Evolutionary conservation across 495 filamentous ascomycete genomes (phyloP), one percentile per base, ranked within the genome.

Genomic region (Achaetomiella virescens): DNA sequence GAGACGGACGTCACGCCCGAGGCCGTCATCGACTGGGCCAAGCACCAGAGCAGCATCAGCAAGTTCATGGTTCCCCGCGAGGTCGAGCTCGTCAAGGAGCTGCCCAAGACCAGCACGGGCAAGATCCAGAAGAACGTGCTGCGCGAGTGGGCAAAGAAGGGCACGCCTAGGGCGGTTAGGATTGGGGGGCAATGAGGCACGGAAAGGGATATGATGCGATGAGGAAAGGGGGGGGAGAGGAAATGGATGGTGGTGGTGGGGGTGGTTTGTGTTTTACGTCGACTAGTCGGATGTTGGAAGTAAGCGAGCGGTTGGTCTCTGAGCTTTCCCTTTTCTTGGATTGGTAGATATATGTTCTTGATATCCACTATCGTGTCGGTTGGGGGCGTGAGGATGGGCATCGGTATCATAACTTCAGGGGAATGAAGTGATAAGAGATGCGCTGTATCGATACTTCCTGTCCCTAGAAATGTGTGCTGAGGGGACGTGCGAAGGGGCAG

Each of bases 111-210:
- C 24, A 91, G 86, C 64, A 98, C 93, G 2, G 93, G 93, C 24
- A 97, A 98, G 78, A 74, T 98, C 50, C 85, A 88, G 80, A 98
- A 98, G 80, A 97, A 97, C 68, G 83, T 96, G 38, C 65, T 98
- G 42, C 74, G 91, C 57, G 87, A 90, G 64, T 92, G 90, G 92
- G 87, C 87, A 4, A 92, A 82, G 71, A 82, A 61, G 40, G 66
- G 65, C 9, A 61, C 52, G 41, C 58, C 60, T 22, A 35, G 43
- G 44, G 61, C 58, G 29, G 47, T 61, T 20, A 5, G 29, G 37
- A 29, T 43, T 4, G 55, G 25, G 12, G 29, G 27, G 5, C 6
- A 31, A 31, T 31, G 4, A 31, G 27, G 9, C 5, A 9, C 5
- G 27, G 9, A 31, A 18, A 21, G 29, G 11, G 7, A n/a, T n/a